Evolutionary conservation across 1,139 yeast species (phyloP).

Genomic region (Debaryomyces psychrophilus): DNA sequence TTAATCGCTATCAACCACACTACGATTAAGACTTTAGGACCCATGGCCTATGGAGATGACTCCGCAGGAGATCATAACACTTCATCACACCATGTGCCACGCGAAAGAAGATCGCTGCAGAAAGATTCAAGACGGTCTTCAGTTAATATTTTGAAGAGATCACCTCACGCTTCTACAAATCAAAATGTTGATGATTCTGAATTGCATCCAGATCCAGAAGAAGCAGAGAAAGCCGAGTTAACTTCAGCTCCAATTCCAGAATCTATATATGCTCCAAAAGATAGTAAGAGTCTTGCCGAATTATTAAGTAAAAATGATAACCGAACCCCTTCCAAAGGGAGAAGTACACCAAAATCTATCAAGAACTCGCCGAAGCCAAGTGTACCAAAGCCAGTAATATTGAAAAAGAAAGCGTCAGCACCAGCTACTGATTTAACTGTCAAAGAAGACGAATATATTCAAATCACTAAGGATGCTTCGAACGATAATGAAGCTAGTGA

Average conservation of each 20-base stretch:
- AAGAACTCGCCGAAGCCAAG: conserved; percentile 30
- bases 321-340: conserved; percentile 17
- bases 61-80: not conserved
- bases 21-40: conserved; percentile 56
- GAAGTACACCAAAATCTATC: conserved; percentile 23
- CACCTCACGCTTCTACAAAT: conserved; percentile 22
- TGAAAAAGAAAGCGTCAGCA: conserved; percentile 38
- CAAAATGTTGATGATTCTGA: conserved; percentile 20
- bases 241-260: conserved; percentile 6
- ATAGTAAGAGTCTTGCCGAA: conserved; percentile 43
- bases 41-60: conserved; percentile 19
- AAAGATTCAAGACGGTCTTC: conserved; percentile 19
- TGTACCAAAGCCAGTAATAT: conserved; percentile 39
- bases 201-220: conserved; percentile 5
- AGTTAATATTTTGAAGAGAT: conserved; percentile 20
- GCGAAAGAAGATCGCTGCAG: conserved; percentile 20
- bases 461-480: not conserved
- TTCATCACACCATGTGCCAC: conserved; percentile 16
- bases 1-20: conserved; percentile 58
- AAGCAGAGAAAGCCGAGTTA: conserved; percentile 4
- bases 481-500: not conserved
- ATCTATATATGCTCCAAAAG: conserved; percentile 16
- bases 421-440: not conserved
- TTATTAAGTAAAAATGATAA: conserved; percentile 34
- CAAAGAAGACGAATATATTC: not conserved